A percentile compares a stretch with the other conserved stretches of the same genome.
Conservation (phyloP, 2,329 filamentous ascomycete genomes). For the Aureobasidium sp. region DNA sequence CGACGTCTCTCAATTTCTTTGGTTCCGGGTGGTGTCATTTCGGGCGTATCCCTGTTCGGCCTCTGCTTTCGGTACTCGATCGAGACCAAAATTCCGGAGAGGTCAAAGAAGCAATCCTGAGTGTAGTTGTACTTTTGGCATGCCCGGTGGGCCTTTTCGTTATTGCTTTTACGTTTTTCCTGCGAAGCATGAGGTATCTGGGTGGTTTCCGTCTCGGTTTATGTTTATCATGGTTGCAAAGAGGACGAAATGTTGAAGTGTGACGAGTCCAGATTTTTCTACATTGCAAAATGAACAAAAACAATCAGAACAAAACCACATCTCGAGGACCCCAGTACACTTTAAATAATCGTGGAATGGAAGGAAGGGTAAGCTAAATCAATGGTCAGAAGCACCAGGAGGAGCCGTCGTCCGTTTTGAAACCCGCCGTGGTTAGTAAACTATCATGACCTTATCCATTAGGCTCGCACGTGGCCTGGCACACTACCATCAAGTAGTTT, state of each 20-base stretch:
- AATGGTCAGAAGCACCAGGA: constrained; percentile 3
- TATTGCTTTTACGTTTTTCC: not conserved
- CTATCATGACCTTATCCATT: constrained; percentile 4
- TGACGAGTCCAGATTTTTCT: constrained; percentile 2
- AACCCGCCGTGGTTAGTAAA: constrained; percentile 3
- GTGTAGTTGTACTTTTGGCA: constrained; percentile 1
- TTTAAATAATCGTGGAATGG: not conserved
- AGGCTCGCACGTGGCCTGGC: not conserved
- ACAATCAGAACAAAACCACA: not conserved
- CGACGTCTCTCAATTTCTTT: not conserved
- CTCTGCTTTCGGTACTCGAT: not conserved
- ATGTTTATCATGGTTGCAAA: not conserved
- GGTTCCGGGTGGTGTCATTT: not conserved
- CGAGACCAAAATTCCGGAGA: not conserved
- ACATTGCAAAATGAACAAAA: constrained; percentile 10
- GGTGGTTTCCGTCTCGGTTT: not conserved
- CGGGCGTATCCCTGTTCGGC: not conserved
- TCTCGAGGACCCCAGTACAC: not conserved
- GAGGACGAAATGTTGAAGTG: not conserved
- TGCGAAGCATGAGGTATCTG: not conserved
- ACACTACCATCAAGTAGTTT: not conserved
- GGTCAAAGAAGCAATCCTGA: not conserved
- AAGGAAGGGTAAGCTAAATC: not conserved
- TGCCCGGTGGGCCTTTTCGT: not conserved
- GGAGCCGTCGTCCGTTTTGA: constrained; percentile 9